A percentile compares a stretch with the other conserved stretches of the same genome.
These are phyloP conservation scores for Thalassiosira hispida DNA, from an alignment of 352 stramenopile species.

Conservation along the genomic window DNA sequence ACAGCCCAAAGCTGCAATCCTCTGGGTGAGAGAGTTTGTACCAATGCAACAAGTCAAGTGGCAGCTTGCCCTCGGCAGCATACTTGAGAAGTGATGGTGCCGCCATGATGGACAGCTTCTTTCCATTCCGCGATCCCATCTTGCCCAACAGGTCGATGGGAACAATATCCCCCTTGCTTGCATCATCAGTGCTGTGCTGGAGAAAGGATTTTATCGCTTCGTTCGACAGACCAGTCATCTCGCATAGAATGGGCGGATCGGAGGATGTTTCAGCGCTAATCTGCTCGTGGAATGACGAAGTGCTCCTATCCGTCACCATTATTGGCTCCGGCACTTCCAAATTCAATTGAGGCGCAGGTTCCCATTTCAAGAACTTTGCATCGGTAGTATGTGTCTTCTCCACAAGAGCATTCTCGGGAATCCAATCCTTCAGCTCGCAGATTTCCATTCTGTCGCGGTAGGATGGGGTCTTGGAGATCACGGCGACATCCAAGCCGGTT, in stretches of 20 bases:
- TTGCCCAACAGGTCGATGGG: conserved; percentile 60
- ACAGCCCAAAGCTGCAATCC: conserved; percentile 40
- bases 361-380: conserved; percentile 56
- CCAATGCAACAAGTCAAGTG: conserved; percentile 56
- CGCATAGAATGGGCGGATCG: conserved; percentile 49
- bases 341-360: conserved; percentile 35
- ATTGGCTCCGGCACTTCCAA: conserved; percentile 42
- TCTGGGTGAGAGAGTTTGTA: conserved; percentile 50
- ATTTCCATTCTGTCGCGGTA: conserved; percentile 54
- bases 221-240: conserved; percentile 56
- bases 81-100: conserved; percentile 60
- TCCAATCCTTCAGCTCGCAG: conserved; percentile 51
- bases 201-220: conserved; percentile 58
- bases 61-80: conserved; percentile 54
- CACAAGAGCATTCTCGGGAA: conserved; percentile 54
- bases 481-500: conserved; percentile 58
- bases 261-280: conserved; percentile 8
- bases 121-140: conserved; percentile 56
- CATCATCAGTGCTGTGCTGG: conserved; percentile 40
- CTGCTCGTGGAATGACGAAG: conserved; percentile 47
- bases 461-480: conserved; percentile 64
- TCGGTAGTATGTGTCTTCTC: conserved; percentile 47
- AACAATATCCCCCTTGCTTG: conserved; percentile 4
- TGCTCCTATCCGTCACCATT: conserved; percentile 28
- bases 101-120: conserved; percentile 61